Conservation (phyloP, 23 red algal genomes). For the Gracilaria vermiculophylla region DNA sequence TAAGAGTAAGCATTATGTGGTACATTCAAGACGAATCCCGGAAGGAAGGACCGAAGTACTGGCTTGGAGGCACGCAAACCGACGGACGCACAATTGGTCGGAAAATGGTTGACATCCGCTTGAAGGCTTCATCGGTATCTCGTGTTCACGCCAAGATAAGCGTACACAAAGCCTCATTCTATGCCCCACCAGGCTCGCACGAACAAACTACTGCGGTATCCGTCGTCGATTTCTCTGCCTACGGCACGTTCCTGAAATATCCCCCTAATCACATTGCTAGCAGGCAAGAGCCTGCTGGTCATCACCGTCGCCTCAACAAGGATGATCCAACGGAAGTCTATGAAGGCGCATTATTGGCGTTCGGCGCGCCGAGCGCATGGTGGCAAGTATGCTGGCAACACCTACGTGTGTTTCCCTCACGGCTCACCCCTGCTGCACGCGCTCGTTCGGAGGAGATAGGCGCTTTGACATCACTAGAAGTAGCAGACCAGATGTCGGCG, state of each 20-base stretch:
- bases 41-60: conserved; percentile 22
- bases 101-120: conserved; percentile 65
- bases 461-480: conserved; percentile 17
- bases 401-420: conserved; percentile 12
- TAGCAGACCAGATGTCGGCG: conserved; percentile 12
- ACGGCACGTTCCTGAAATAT: conserved; percentile 70
- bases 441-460: conserved; percentile 26
- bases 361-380: conserved; percentile 60
- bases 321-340: conserved; percentile 31
- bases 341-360: conserved; percentile 56
- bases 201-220: conserved; percentile 18
- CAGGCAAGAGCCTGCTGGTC: conserved; percentile 31
- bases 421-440: not conserved
- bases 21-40: conserved; percentile 48
- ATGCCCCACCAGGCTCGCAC: conserved; percentile 7
- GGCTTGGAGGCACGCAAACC: conserved; percentile 49
- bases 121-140: conserved; percentile 56
- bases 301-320: conserved; percentile 66
- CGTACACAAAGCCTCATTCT: conserved; percentile 37
- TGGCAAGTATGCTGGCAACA: conserved; percentile 55
- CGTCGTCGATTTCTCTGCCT: conserved; percentile 51
- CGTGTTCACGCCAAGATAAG: conserved; percentile 41
- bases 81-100: conserved; percentile 61
- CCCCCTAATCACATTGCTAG: conserved; percentile 6
- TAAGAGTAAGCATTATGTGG: conserved; percentile 34